phyloP scores from a whole-genome alignment of 768 basidiomycete species.

The Kwoniella shandongensis region DNA sequence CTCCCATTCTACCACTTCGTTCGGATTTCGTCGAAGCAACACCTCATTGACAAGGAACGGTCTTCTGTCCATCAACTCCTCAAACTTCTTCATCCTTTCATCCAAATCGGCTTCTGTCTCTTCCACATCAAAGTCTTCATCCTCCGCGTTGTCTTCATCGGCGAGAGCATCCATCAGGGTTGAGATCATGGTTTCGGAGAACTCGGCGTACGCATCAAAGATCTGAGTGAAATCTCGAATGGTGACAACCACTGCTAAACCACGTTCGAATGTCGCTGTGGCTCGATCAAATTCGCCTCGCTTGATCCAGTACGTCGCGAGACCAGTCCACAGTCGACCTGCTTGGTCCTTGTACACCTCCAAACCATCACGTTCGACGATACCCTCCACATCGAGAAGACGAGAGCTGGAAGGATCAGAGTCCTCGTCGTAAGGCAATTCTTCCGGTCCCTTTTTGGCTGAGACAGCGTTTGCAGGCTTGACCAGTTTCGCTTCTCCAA shows the following conservation, averaged over 20 bases:
- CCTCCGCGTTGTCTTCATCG: slow-evolving; percentile 70
- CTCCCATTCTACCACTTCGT: slow-evolving; percentile 99
- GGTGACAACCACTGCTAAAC: slow-evolving; percentile 78
- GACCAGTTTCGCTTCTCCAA: slow-evolving; percentile 58
- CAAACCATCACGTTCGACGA: slow-evolving; percentile 82
- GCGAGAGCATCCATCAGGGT: slow-evolving; percentile 84
- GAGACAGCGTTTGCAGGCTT: slow-evolving; percentile 46
- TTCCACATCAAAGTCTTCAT: slow-evolving; percentile 69
- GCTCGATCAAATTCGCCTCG: slow-evolving; percentile 90
- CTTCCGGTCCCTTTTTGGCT: slow-evolving; percentile 13
- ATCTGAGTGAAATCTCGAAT: slow-evolving; percentile 97
- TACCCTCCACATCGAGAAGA: slow-evolving; percentile 80
- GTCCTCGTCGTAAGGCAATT: slow-evolving; percentile 67
- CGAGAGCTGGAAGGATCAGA: slow-evolving; percentile 71
- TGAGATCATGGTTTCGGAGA: slow-evolving; percentile 82
- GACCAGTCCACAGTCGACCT: slow-evolving; percentile 89
- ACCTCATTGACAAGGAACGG: slow-evolving; percentile 98
- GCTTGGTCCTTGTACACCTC: slow-evolving; percentile 93
- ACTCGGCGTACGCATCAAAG: slow-evolving; percentile 94
- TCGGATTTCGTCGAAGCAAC: slow-evolving; percentile 83
- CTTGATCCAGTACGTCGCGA: slow-evolving; percentile 98
- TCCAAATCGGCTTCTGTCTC: slow-evolving; percentile 78
- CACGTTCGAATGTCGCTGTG: slow-evolving; percentile 81
- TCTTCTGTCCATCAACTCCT: slow-evolving; percentile 87
- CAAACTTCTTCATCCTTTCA: slow-evolving; percentile 83